Percentiles rank a stretch among this genome's conserved stretches.
Conservation (phyloP, 2,329 filamentous ascomycete genomes). For the Cryphonectria nitschkei region DNA sequence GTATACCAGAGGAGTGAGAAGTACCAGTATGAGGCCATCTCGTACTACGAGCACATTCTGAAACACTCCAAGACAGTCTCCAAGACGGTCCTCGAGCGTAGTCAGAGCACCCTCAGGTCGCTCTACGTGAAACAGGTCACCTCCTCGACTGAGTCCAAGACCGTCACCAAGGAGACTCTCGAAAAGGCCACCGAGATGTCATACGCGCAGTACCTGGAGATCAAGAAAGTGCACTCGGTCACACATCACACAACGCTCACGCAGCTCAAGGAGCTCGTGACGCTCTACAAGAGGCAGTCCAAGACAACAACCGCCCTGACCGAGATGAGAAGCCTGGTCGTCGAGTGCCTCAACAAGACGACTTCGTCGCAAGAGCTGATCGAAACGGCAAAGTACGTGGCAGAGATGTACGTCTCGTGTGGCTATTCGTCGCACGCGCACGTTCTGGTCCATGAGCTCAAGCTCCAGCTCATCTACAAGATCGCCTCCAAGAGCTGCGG, state of each 20-base stretch:
- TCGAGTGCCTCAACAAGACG: slow-evolving; percentile 8
- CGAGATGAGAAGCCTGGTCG: slow-evolving; percentile 4
- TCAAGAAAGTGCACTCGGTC: slow-evolving; percentile 6
- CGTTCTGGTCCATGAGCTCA: slow-evolving; percentile 3
- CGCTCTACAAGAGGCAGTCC: slow-evolving; percentile 5
- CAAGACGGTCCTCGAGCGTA: slow-evolving; percentile 5
- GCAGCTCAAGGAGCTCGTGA: slow-evolving; percentile 10
- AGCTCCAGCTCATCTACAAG: slow-evolving; percentile 14
- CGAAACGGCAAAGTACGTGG: slow-evolving; percentile 8
- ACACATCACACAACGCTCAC: slow-evolving; percentile 6
- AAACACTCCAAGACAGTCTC: slow-evolving; percentile 9
- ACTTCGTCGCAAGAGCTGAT: slow-evolving; percentile 8
- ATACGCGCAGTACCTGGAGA: background rate
- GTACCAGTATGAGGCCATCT: slow-evolving; percentile 8
- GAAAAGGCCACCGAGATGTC: slow-evolving; percentile 12
- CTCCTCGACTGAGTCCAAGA: background rate
- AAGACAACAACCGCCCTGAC: background rate
- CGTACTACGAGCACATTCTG: slow-evolving; percentile 11
- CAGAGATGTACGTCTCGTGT: slow-evolving; percentile 3
- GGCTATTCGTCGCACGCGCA: slow-evolving; percentile 5
- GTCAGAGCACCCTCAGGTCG: slow-evolving; percentile 8
- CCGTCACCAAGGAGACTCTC: slow-evolving; percentile 3
- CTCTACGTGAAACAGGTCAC: slow-evolving; percentile 6
- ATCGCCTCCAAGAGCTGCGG: background rate
- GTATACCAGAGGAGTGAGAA: slow-evolving; percentile 11